Evolutionary conservation across 2,329 filamentous ascomycete genomes (phyloP), one percentile per base, ranked within the genome.

Genomic region (Epichloe sp.): DNA sequence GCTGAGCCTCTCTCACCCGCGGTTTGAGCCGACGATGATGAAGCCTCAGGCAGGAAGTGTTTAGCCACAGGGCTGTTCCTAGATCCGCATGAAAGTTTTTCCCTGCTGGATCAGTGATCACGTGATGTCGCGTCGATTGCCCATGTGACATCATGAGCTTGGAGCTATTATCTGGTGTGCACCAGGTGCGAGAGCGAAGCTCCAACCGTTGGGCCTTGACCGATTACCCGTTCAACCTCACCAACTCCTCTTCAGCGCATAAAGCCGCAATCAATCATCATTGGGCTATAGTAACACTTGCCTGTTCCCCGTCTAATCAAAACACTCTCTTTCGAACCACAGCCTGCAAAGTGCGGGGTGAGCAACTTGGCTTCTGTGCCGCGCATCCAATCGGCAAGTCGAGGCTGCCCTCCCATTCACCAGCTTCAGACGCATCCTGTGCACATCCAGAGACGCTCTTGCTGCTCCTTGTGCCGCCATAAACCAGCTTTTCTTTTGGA

Each of bases 331-430:
- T 31, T 36, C n/a, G n/a, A 46, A 37, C 34, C 48, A 44, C 38
- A 47, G 44, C 36, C 51, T 44, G 35, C 45, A 53, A 51, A 53
- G 59, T 60, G 59, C 59, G 58, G 59, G 59, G 59, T 58, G 57
- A 55, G 43, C 46, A 37, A 52, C 50, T 41, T 53, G 38, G 50
- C 54, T 56, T 51, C 54, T 49, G 34, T 44, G 35, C 14, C 40
- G 41, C 48, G 48, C 56, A 53, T 58, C 60, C 62, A 63, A 65
- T 66, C 59, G 60, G 43, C 26, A 55, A 54, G 47, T 57, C 57
- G 53, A 55, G 50, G 52, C 60, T 63, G 55, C 63, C 62, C 63
- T 61, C 63, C 62, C 57, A 56, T 52, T 51, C 50, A 38, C 50
- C 49, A 52, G 47, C 51, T 52, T 41, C 50, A 31, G 47, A 47